These are phyloP conservation scores for Nothomitra cinnamomea DNA, from an alignment of 2,329 filamentous ascomycete species.

Conservation along the genomic window DNA sequence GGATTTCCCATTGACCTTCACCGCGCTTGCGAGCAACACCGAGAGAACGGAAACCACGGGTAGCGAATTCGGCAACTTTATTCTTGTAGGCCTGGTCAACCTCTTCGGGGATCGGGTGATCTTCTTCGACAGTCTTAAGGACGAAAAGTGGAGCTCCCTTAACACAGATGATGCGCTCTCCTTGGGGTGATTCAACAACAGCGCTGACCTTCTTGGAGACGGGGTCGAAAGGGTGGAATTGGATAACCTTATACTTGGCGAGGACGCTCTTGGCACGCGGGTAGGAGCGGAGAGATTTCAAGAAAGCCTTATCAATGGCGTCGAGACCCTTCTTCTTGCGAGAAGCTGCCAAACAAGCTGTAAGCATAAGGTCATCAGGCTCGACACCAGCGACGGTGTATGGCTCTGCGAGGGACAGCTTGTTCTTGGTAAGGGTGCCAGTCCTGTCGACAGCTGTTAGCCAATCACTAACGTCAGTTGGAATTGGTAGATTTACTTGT, in stretches of 20 bases:
- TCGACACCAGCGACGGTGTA: constrained; percentile 71
- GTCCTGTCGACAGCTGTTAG: constrained; percentile 29
- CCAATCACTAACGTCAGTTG: not conserved
- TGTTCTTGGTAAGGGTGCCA: constrained; percentile 86
- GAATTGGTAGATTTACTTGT: constrained; percentile 35
- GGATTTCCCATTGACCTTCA: constrained; percentile 70
- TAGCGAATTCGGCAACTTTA: constrained; percentile 81
- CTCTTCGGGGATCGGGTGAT: constrained; percentile 59
- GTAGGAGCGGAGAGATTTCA: constrained; percentile 70
- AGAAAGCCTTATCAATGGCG: constrained; percentile 87
- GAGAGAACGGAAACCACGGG: constrained; percentile 84
- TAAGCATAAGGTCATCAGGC: constrained; percentile 78
- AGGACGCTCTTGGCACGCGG: constrained; percentile 66
- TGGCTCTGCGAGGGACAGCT: constrained; percentile 71
- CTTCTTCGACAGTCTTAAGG: constrained; percentile 71
- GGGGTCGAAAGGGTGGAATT: constrained; percentile 80
- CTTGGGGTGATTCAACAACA: constrained; percentile 65
- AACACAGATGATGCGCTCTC: constrained; percentile 73
- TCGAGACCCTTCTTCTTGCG: constrained; percentile 95
- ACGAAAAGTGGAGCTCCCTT: constrained; percentile 85
- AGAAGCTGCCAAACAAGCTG: constrained; percentile 74
- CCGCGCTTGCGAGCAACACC: constrained; percentile 83
- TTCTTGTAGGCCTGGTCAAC: constrained; percentile 77
- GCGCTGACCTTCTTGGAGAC: constrained; percentile 87
- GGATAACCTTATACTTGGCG: constrained; percentile 66